phyloP scores from a whole-genome alignment of 306 rosid genomes.

The Gastrolobium bilobum region DNA sequence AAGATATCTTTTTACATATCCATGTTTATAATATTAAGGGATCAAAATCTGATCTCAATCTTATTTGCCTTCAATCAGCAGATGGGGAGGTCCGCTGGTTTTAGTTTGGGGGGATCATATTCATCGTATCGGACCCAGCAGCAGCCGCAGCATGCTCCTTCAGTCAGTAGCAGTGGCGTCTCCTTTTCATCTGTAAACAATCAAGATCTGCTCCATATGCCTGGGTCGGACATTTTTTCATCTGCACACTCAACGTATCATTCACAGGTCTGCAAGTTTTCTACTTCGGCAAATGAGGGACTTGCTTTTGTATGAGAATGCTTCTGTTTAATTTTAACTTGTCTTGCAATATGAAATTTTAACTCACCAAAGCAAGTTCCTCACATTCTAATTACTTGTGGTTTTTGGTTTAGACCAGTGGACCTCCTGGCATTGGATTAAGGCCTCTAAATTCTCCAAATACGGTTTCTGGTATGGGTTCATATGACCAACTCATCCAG shows the following conservation, averaged over 20 bases:
- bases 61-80: constrained; percentile 53
- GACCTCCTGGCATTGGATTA: constrained; percentile 96
- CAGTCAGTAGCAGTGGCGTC: constrained; percentile 81
- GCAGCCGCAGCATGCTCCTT: constrained; percentile 87
- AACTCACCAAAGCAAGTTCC: constrained; percentile 17
- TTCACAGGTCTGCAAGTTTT: constrained; percentile 75
- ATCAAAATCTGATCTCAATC: constrained; percentile 29
- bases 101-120: constrained; percentile 81
- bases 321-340: neutral
- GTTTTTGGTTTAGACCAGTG: constrained; percentile 72
- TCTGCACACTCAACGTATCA: constrained; percentile 91
- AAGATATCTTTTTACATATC: constrained; percentile 8
- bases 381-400: constrained; percentile 32
- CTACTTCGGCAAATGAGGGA: neutral
- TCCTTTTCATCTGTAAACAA: constrained; percentile 89
- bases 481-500: constrained; percentile 89
- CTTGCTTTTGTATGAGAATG: neutral
- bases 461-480: constrained; percentile 88
- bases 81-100: constrained; percentile 97
- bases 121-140: constrained; percentile 89
- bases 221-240: constrained; percentile 91
- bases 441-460: constrained; percentile 86
- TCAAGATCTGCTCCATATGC: constrained; percentile 93
- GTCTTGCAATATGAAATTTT: constrained; percentile 13
- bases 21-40: constrained; percentile 17